Conservation (phyloP, 1,139 yeast species). For the Scheffersomyces lignicola region DNA sequence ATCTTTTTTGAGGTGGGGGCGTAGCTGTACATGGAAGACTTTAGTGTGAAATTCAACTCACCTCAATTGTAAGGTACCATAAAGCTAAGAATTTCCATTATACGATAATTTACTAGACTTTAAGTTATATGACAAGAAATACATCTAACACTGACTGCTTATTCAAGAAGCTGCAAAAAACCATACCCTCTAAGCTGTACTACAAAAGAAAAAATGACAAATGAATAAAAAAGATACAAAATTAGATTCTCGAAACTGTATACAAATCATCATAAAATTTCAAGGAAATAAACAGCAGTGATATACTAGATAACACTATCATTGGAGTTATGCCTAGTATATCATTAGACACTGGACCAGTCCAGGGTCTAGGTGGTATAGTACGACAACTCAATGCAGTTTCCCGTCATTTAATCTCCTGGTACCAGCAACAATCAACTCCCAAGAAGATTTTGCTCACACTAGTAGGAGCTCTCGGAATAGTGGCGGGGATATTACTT, state of each 20-base stretch:
- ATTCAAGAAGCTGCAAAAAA: background rate
- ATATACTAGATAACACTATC: no score
- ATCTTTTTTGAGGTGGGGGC: no score
- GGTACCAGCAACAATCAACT: constrained; percentile 23
- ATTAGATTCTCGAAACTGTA: background rate
- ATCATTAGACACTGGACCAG: background rate
- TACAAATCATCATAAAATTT: background rate
- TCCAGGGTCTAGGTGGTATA: background rate
- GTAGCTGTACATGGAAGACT: no score
- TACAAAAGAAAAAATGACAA: background rate
- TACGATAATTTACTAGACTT: no score
- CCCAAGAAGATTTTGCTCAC: constrained; percentile 14
- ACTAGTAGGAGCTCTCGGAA: constrained; percentile 15
- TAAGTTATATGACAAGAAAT: no score
- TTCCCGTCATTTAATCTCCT: constrained; percentile 10
- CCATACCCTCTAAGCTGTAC: background rate
- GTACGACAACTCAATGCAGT: background rate
- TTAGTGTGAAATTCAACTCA: no score
- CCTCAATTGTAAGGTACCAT: background rate
- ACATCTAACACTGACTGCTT: no score
- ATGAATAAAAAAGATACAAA: background rate
- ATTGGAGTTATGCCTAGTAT: constrained; percentile 1
- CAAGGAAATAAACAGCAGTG: no score
- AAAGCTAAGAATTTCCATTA: background rate
- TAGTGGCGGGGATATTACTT: constrained; percentile 26